A percentile compares a stretch with the other conserved stretches of the same genome.
These are phyloP conservation scores for Excoecaria agallocha DNA, from an alignment of 345 rosid species.

Conservation along the genomic window DNA sequence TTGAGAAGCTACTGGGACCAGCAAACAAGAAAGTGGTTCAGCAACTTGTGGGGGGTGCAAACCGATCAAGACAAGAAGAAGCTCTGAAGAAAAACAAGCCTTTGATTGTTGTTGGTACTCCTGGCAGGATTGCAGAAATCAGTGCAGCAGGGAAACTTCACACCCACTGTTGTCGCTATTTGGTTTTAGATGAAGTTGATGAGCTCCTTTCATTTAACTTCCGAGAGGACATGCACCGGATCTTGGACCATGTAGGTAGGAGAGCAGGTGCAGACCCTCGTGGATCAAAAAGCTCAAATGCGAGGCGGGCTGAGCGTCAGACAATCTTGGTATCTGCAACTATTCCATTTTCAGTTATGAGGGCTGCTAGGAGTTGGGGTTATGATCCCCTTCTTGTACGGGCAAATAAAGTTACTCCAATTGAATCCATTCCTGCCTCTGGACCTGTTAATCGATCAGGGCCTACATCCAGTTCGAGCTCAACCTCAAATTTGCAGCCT, in stretches of 20 bases:
- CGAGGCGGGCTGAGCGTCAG: conserved; percentile 52
- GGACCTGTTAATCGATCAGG: conserved; percentile 46
- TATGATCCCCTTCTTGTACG: conserved; percentile 76
- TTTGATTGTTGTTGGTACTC: conserved; percentile 83
- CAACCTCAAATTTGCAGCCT: conserved; percentile 40
- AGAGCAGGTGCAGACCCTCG: conserved; percentile 51
- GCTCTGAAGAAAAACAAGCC: conserved; percentile 94
- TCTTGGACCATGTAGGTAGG: conserved; percentile 80
- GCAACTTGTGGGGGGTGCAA: conserved; percentile 97
- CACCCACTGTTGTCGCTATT: conserved; percentile 77
- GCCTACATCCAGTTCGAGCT: conserved; percentile 35
- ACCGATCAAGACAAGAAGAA: conserved; percentile 93
- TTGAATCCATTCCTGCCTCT: conserved; percentile 50
- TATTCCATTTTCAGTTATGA: conserved; percentile 80
- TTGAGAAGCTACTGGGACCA: conserved; percentile 83
- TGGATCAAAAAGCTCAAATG: conserved; percentile 28
- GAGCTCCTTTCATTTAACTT: conserved; percentile 89
- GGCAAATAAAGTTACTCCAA: conserved; percentile 58
- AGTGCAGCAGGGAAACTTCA: conserved; percentile 92
- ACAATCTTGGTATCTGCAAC: conserved; percentile 89
- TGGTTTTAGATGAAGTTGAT: conserved; percentile 91
- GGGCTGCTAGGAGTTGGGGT: conserved; percentile 94
- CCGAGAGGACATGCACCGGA: conserved; percentile 85
- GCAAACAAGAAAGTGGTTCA: conserved; percentile 71
- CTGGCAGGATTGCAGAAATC: conserved; percentile 90